phyloP scores from a whole-genome alignment of 2,329 filamentous ascomycete genomes.

The Stagonosporopsis chrysanthemi region DNA sequence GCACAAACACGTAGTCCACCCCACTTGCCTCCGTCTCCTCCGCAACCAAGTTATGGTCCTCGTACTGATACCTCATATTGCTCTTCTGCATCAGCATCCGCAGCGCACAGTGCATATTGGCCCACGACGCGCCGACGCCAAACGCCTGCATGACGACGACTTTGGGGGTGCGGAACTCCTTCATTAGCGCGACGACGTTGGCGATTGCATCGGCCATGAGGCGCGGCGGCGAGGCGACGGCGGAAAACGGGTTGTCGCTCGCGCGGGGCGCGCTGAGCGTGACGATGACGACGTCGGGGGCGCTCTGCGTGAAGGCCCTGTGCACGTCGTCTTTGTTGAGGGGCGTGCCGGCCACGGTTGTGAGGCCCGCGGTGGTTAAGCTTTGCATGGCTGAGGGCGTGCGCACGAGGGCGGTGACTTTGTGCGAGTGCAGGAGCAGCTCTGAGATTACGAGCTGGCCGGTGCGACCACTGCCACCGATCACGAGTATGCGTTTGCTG shows the following conservation, averaged over 20 bases:
- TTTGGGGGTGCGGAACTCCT: conserved; percentile 49
- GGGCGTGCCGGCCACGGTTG: conserved; percentile 50
- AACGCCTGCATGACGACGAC: conserved; percentile 61
- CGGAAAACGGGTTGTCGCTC: conserved; percentile 59
- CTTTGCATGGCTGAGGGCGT: conserved; percentile 44
- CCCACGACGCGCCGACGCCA: conserved; percentile 58
- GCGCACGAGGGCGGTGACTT: conserved; percentile 58
- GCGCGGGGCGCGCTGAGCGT: conserved; percentile 59
- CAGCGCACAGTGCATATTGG: conserved; percentile 53
- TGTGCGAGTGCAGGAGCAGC: conserved; percentile 52
- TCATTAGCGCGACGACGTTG: conserved; percentile 51
- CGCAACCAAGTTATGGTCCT: conserved; percentile 60
- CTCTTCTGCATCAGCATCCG: conserved; percentile 56
- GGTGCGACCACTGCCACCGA: conserved; percentile 59
- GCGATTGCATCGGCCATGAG: conserved; percentile 57
- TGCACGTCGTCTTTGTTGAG: conserved; percentile 49
- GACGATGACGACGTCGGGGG: conserved; percentile 54
- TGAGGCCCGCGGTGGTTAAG: conserved; percentile 43
- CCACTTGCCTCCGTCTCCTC: conserved; percentile 48
- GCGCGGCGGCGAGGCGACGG: conserved; percentile 52
- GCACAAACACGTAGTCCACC: conserved; percentile 55
- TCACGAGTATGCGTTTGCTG: conserved; percentile 53
- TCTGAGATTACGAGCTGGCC: conserved; percentile 54
- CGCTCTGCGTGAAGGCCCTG: conserved; percentile 39
- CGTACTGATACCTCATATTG: conserved; percentile 56